A percentile compares a stretch with the other conserved stretches of the same genome.
These are phyloP conservation scores for Batkoa obscura DNA, from an alignment of 371 early-diverging fungal genomes.

Conservation along the genomic window DNA sequence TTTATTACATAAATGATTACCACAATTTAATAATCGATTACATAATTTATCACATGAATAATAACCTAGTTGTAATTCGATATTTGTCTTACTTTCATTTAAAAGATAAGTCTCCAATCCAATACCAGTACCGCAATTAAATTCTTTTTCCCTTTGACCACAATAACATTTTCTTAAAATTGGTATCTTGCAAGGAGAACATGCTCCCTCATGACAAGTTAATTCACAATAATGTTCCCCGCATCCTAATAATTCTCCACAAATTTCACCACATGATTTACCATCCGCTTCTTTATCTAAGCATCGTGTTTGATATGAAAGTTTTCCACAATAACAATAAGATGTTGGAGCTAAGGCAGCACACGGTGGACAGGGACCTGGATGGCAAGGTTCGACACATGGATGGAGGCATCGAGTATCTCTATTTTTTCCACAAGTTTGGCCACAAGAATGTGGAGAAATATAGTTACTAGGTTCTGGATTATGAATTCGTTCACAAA, in stretches of 20 bases:
- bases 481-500: constrained; percentile 63
- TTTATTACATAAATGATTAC: constrained; percentile 50
- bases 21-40: constrained; percentile 36
- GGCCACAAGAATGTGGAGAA: constrained; percentile 74
- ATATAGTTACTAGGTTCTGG: constrained; percentile 37
- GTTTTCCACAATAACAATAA: constrained; percentile 65
- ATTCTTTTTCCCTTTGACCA: constrained; percentile 31
- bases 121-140: constrained; percentile 35
- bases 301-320: constrained; percentile 39
- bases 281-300: constrained; percentile 38
- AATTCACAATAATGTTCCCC: constrained; percentile 42
- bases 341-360: constrained; percentile 48
- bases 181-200: constrained; percentile 33
- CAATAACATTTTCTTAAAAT: constrained; percentile 49
- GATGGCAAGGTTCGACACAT: constrained; percentile 56
- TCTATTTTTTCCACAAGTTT: constrained; percentile 29
- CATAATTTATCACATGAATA: constrained; percentile 43
- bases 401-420: constrained; percentile 13
- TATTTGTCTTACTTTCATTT: constrained; percentile 3
- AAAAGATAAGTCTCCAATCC: constrained; percentile 11
- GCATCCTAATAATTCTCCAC: constrained; percentile 49
- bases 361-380: constrained; percentile 88
- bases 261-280: constrained; percentile 39
- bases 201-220: constrained; percentile 45
- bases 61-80: constrained; percentile 22